Base-by-base conservation (phyloP, 169 alveolate species). In the Cryptosporidium sp. region DNA sequence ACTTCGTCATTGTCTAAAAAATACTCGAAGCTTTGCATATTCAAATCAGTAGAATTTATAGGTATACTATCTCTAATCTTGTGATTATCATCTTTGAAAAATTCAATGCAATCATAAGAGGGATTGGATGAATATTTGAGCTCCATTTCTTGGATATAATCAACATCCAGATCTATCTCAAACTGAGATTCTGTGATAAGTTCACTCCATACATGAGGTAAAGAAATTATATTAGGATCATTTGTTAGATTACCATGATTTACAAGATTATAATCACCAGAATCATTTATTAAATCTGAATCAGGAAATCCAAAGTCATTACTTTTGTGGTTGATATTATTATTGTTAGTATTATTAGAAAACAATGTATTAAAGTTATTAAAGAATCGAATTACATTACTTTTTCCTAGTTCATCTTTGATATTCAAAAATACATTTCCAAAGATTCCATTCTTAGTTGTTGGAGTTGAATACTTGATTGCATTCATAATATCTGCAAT, bases 401-500 rank as follows among this genome's bases (percentile, higher is more conserved):
- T 80, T 33, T 80, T 80, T 18, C 67, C 53, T 5, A 80, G 9
- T 29, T 80, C 89, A 45, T 80, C 89, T 48, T 29, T 80, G 31
- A 80, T 1, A 26, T 44, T 60, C 21, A 60, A 23, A 23, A 80
- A 33, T 33, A 67, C 69, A 60, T 80, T 80, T 3, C 89, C 75
- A 51, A 80, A 60, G 5, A 80, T 80, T 14, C 89, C 89, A 51
- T 65, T 80, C 48, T 62, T 80, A 51, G 80, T 58, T 16, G 89
- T 3, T 9, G 89, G 89, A 35, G 62, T 80, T 62, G 89, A 80
- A 31, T 80, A 80, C 72, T 91, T 91, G n/a, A 85, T 85, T 18
- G 75, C 65, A 69, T 84, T 91, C 65, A 91, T 85, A n/a, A 91
- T 73, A 42, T 91, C 93, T 14, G 86, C 93, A 70, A 91, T 71